phyloP scores from a whole-genome alignment of 495 filamentous ascomycete genomes.

The Tuber calosporum region DNA sequence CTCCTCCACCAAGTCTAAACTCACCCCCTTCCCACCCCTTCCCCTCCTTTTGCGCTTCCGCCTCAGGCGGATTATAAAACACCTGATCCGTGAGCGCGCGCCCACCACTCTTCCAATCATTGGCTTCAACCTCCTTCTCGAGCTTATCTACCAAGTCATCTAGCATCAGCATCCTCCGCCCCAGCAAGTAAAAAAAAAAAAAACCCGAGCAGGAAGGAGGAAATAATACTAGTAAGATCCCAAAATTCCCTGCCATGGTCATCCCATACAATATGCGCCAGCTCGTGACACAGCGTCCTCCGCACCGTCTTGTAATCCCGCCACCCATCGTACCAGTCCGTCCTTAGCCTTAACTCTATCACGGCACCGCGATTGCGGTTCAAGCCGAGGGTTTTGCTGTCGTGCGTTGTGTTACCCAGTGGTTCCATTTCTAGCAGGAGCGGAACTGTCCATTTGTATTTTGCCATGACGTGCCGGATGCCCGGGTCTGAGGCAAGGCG shows the following conservation, averaged over 20 bases:
- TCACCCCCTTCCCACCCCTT: slow-evolving; percentile 82
- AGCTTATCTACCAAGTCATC: slow-evolving; percentile 49
- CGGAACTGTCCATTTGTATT: slow-evolving; percentile 77
- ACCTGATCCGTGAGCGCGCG: slow-evolving; percentile 57
- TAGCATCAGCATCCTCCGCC: neutral
- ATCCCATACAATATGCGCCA: slow-evolving; percentile 81
- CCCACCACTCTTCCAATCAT: slow-evolving; percentile 68
- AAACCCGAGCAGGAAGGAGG: neutral
- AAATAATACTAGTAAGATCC: slow-evolving; percentile 58
- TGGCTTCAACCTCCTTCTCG: slow-evolving; percentile 73
- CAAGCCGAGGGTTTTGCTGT: slow-evolving; percentile 71
- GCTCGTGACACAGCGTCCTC: slow-evolving; percentile 88
- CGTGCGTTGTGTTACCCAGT: slow-evolving; percentile 66
- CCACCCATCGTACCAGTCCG: slow-evolving; percentile 91
- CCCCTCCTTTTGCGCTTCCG: slow-evolving; percentile 60
- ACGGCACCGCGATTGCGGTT: slow-evolving; percentile 85
- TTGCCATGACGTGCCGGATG: slow-evolving; percentile 71
- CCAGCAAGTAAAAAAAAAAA: neutral
- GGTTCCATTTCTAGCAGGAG: slow-evolving; percentile 95
- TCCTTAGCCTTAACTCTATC: slow-evolving; percentile 82
- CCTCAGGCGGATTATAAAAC: slow-evolving; percentile 58
- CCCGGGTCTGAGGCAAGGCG: slow-evolving; percentile 75
- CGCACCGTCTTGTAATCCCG: slow-evolving; percentile 83
- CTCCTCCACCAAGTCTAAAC: slow-evolving; percentile 63
- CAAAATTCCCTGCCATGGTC: slow-evolving; percentile 83